Base-by-base conservation (phyloP, 257 asterid genomes). In the Solanum medicagineum region DNA sequence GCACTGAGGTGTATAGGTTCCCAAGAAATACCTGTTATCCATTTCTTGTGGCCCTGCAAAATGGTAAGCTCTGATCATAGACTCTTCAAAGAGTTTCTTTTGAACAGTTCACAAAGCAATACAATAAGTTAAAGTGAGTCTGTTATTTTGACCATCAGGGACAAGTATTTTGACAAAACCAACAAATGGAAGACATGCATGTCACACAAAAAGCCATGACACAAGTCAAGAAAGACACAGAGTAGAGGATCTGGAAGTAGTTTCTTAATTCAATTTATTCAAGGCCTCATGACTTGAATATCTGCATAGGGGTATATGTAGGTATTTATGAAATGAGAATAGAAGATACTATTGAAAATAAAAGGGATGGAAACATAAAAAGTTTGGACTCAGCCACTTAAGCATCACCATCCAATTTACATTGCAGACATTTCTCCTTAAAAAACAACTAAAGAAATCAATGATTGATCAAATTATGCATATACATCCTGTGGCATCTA, bases 11-110 rank as follows among this genome's bases (percentile, higher is more conserved):
- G 99, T 87, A 92, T 89, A 17, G 99, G 99, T 86, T 96, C 99
- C 99, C 99, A 96, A 56, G 98, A 93, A 85, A 96, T 91, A 85
- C 98, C 99, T 81, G 99, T 96, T 86, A 96, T 92, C 99, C 98
- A 95, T 94, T 95, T 96, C 88, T 95, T 96, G 90, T 96, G 99
- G 77, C 98, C 99, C 98, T 95, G 96, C 85, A 88, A 89, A 47
- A 87, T 82, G 54, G 83, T 2, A 74, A 83, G 53, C n/a, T 16
- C 62, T 53, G 51, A 86, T 44, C 53, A 84, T 65, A 24, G 73
- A 51, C 53, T 49, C 16, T 24, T 84, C 75, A 45, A 57, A 73
- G 24, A 57, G 26, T 15, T 79, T 79, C 83, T 79, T 19, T 53
- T 77, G 15, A 51, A 51, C 24, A 49, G 24, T 49, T 77, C 83